Conservation (phyloP, 768 basidiomycete genomes). For the Panaeolus papilionaceus region DNA sequence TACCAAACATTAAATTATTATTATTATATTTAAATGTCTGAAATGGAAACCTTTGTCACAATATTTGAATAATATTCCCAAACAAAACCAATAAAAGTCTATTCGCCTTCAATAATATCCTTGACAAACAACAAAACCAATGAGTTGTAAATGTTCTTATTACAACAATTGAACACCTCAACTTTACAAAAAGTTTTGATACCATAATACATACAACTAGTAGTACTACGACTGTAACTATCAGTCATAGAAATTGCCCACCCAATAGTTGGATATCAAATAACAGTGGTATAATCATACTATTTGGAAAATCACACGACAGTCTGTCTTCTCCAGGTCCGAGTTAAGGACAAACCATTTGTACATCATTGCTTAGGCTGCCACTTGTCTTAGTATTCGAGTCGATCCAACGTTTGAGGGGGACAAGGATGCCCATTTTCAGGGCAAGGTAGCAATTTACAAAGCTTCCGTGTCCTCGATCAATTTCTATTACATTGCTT, state of each 20-base stretch:
- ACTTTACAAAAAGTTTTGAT: too few relatives aligned
- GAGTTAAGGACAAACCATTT: slow-evolving; percentile 6
- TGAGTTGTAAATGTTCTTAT: too few relatives aligned
- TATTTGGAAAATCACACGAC: neutral
- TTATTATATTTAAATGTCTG: neutral
- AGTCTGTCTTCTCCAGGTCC: neutral
- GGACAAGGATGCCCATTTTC: neutral
- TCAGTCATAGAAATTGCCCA: neutral
- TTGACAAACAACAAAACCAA: too few relatives aligned
- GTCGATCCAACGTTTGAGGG: neutral
- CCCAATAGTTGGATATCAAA: too few relatives aligned
- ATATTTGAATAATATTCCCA: neutral
- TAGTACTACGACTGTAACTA: too few relatives aligned
- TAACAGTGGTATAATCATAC: neutral
- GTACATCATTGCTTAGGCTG: neutral
- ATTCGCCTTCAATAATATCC: too few relatives aligned
- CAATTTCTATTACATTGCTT: slow-evolving; percentile 5
- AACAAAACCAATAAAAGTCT: neutral
- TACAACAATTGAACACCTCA: too few relatives aligned
- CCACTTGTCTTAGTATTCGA: neutral
- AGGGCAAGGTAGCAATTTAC: neutral
- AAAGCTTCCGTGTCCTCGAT: slow-evolving; percentile 13
- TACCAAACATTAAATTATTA: neutral
- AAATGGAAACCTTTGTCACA: slow-evolving; percentile 4
- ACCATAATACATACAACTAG: too few relatives aligned